Conservation (phyloP, 169 alveolate species). For the Cryptosporidium muris region DNA sequence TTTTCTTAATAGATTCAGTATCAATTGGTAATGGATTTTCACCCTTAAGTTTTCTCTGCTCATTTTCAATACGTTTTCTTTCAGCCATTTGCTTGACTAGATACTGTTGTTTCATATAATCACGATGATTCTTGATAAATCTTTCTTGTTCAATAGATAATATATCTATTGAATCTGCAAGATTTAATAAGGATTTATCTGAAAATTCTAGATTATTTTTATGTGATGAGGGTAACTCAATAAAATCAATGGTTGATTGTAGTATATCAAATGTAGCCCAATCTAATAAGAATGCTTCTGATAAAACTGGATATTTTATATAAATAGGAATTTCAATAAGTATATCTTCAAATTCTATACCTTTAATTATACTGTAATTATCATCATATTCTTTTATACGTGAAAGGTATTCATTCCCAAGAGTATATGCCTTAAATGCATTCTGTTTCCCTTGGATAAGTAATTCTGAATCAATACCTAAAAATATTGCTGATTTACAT, state of each 20-base stretch:
- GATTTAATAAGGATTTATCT: constrained; percentile 77
- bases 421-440: constrained; percentile 84
- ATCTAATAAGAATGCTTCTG: constrained; percentile 82
- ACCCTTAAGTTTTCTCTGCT: constrained; percentile 83
- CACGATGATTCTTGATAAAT: constrained; percentile 82
- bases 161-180: constrained; percentile 82
- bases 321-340: constrained; percentile 82
- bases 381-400: constrained; percentile 73
- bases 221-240: constrained; percentile 77
- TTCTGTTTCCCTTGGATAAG: constrained; percentile 42
- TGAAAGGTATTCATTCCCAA: constrained; percentile 76
- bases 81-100: constrained; percentile 84
- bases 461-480: constrained; percentile 43
- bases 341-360: constrained; percentile 78
- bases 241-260: constrained; percentile 75
- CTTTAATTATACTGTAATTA: constrained; percentile 76
- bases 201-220: constrained; percentile 73
- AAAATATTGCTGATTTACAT: constrained; percentile 33
- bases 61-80: constrained; percentile 83
- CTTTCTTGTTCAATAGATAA: constrained; percentile 83
- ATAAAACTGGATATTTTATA: constrained; percentile 81
- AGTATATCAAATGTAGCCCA: constrained; percentile 75
- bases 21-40: constrained; percentile 83
- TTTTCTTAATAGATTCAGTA: constrained; percentile 52
- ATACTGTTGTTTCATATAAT: constrained; percentile 79